These are phyloP conservation scores for Candida pseudoviswanathii DNA, from an alignment of 1,139 yeast genomes.

Conservation along the genomic window DNA sequence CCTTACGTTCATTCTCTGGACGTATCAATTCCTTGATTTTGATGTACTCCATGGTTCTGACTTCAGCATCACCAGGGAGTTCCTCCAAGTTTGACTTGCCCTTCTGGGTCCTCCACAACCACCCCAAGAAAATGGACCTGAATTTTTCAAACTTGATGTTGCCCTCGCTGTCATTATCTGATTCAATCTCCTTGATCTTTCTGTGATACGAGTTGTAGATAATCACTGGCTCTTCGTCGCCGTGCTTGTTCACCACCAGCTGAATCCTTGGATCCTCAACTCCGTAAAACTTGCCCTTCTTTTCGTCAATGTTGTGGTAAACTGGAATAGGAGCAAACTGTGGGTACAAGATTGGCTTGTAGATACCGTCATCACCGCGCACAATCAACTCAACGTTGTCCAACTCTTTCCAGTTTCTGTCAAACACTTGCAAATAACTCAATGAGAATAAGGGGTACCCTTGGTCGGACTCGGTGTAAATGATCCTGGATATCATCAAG, in stretches of 20 bases:
- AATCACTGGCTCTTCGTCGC: constrained; percentile 33
- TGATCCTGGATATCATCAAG: constrained; percentile 37
- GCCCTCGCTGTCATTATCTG: constrained; percentile 22
- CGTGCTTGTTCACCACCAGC: constrained; percentile 30
- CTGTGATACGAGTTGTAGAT: constrained; percentile 32
- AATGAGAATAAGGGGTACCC: constrained; percentile 31
- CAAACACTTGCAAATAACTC: constrained; percentile 39
- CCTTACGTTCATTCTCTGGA: constrained; percentile 18
- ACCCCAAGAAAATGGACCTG: constrained; percentile 37
- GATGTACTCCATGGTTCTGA: constrained; percentile 22
- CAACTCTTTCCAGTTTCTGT: constrained; percentile 42
- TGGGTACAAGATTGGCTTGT: constrained; percentile 24
- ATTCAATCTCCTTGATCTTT: constrained; percentile 23
- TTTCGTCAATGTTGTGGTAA: constrained; percentile 28
- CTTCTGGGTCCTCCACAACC: constrained; percentile 42
- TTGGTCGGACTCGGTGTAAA: constrained; percentile 32
- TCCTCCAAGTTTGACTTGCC: constrained; percentile 35
- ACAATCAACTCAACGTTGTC: constrained; percentile 32
- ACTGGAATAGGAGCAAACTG: constrained; percentile 31
- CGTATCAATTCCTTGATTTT: constrained; percentile 27
- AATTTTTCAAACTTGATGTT: constrained; percentile 19
- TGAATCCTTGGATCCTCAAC: constrained; percentile 53
- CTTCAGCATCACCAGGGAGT: constrained; percentile 11
- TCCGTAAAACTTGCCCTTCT: constrained; percentile 32
- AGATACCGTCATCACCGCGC: constrained; percentile 20